A percentile compares a stretch with the other conserved stretches of the same genome.
Evolutionary conservation across 306 rosid species (phyloP).

Genomic region (Castanea mollissima): DNA sequence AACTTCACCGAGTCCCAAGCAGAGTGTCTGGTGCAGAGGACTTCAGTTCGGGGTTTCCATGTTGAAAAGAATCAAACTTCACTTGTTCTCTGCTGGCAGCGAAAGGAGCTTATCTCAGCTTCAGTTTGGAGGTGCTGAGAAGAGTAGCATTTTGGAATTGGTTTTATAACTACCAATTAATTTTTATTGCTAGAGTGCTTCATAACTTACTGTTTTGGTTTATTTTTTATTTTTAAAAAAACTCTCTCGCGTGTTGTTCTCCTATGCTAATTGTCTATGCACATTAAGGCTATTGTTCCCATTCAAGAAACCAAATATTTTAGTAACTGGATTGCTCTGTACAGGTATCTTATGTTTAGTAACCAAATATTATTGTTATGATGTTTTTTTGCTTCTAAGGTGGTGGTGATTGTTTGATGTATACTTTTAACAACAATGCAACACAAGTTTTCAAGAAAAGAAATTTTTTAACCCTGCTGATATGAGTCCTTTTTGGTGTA

Average conservation of each 20-base stretch:
- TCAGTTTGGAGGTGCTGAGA: constrained; percentile 83
- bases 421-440: constrained; percentile 24
- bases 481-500: not conserved
- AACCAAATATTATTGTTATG: constrained; percentile 29
- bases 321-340: constrained; percentile 56
- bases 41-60: constrained; percentile 68
- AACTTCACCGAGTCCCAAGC: constrained; percentile 89
- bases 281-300: constrained; percentile 56
- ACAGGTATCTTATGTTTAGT: constrained; percentile 34
- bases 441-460: not conserved
- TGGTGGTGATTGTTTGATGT: constrained; percentile 32
- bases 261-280: constrained; percentile 58
- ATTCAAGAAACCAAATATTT: constrained; percentile 50
- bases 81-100: constrained; percentile 78
- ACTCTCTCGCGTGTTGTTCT: constrained; percentile 26
- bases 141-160: constrained; percentile 32
- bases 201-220: constrained; percentile 44
- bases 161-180: constrained; percentile 37
- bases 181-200: constrained; percentile 55
- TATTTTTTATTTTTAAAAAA: constrained; percentile 26
- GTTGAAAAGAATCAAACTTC: constrained; percentile 73
- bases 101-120: constrained; percentile 70
- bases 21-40: constrained; percentile 81
- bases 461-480: constrained; percentile 1
- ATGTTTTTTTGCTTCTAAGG: not conserved